These are phyloP conservation scores for Mikania micrantha DNA, from an alignment of 129 eudicot species.

Conservation along the genomic window DNA sequence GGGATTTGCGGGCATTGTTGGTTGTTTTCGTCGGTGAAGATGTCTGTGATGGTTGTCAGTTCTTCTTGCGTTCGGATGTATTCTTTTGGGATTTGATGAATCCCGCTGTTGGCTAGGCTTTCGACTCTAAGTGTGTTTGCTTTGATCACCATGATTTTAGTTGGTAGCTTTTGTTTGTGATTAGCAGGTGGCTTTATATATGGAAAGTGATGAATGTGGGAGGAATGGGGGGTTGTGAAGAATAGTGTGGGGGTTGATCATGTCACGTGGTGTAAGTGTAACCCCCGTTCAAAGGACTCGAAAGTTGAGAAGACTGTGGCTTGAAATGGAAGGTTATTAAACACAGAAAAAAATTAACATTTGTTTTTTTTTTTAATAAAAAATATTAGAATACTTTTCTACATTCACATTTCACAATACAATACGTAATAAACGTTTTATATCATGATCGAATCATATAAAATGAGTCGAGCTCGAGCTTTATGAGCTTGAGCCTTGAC, in stretches of 20 bases:
- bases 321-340: too few species aligned
- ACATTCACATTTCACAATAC: too few species aligned
- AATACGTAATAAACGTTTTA: too few species aligned
- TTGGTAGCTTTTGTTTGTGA: background rate
- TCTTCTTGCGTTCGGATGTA: slow-evolving; percentile 70
- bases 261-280: slow-evolving; percentile 7
- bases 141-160: slow-evolving; percentile 21
- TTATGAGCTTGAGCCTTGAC: too few species aligned
- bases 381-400: too few species aligned
- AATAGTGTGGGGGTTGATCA: slow-evolving; percentile 9
- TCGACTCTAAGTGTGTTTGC: slow-evolving; percentile 63
- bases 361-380: too few species aligned
- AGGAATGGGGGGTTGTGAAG: background rate
- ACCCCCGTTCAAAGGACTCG: slow-evolving; percentile 8
- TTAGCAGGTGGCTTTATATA: background rate
- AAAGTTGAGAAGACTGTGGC: too few species aligned
- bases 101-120: slow-evolving; percentile 64
- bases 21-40: slow-evolving; percentile 52
- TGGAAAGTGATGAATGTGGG: background rate
- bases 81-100: slow-evolving; percentile 67
- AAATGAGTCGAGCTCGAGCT: too few species aligned
- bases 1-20: slow-evolving; percentile 66
- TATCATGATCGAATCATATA: too few species aligned
- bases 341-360: too few species aligned
- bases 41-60: slow-evolving; percentile 55